These are phyloP conservation scores for Candida argentea DNA, from an alignment of 805 yeast species.

Conservation along the genomic window DNA sequence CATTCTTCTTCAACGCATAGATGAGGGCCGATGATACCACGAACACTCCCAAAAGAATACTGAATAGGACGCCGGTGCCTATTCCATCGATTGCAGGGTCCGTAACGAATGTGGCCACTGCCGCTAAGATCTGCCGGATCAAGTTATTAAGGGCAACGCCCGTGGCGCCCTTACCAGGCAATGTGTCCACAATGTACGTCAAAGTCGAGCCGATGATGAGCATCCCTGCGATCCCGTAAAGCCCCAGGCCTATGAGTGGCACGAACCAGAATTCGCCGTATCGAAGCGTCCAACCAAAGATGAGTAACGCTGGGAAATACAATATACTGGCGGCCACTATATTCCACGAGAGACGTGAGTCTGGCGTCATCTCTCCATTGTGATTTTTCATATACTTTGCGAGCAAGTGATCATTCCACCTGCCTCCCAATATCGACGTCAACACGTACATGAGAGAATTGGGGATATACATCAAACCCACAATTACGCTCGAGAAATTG, in stretches of 20 bases:
- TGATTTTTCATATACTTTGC: slow-evolving; percentile 40
- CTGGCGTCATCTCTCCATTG: slow-evolving; percentile 63
- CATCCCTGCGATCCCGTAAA: slow-evolving; percentile 79
- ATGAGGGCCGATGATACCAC: slow-evolving; percentile 33
- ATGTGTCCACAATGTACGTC: slow-evolving; percentile 72
- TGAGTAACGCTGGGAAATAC: slow-evolving; percentile 55
- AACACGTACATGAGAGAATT: slow-evolving; percentile 68
- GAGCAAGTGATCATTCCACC: slow-evolving; percentile 61
- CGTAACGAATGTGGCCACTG: slow-evolving; percentile 63
- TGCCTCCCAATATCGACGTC: slow-evolving; percentile 75
- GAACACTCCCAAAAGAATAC: slow-evolving; percentile 55
- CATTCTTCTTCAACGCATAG: slow-evolving; percentile 39
- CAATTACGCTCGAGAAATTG: slow-evolving; percentile 50
- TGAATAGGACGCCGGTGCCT: slow-evolving; percentile 61
- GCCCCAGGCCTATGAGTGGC: slow-evolving; percentile 72
- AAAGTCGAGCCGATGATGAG: slow-evolving; percentile 72
- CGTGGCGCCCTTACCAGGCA: slow-evolving; percentile 84
- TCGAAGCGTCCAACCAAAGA: slow-evolving; percentile 78
- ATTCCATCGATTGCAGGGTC: slow-evolving; percentile 61
- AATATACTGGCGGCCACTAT: slow-evolving; percentile 53
- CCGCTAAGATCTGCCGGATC: slow-evolving; percentile 63
- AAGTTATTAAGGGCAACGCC: slow-evolving; percentile 80
- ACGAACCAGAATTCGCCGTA: slow-evolving; percentile 61
- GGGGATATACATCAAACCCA: slow-evolving; percentile 75
- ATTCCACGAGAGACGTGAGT: slow-evolving; percentile 70